A percentile compares a stretch with the other conserved stretches of the same genome.
phyloP scores from a whole-genome alignment of 2,329 filamentous ascomycete species.

The Microdochium trichocladiopsis region DNA sequence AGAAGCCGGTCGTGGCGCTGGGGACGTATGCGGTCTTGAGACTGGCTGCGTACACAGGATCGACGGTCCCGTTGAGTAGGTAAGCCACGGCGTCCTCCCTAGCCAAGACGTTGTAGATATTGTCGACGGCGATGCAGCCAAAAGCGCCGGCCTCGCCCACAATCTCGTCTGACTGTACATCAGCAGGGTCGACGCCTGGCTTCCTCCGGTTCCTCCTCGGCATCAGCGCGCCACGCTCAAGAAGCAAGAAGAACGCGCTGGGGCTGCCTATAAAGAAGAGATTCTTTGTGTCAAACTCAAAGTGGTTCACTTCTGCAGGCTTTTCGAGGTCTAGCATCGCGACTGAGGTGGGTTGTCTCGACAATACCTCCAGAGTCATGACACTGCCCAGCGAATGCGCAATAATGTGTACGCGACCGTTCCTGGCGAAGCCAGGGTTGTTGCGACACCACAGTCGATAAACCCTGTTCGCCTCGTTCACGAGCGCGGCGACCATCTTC shows the following conservation, averaged over 20 bases:
- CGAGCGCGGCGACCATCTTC: constrained; percentile 87
- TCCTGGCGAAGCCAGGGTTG: constrained; percentile 76
- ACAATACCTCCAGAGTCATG: constrained; percentile 89
- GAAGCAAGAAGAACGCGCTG: constrained; percentile 83
- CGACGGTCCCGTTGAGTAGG: constrained; percentile 83
- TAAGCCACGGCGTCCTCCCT: constrained; percentile 76
- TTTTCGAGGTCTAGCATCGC: constrained; percentile 39
- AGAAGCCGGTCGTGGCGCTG: constrained; percentile 57
- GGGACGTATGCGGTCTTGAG: constrained; percentile 77
- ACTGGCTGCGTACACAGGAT: constrained; percentile 68
- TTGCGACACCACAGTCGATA: constrained; percentile 92
- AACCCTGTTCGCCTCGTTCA: constrained; percentile 89
- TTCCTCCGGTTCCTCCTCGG: constrained; percentile 74
- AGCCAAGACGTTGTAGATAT: constrained; percentile 87
- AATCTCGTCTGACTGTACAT: constrained; percentile 49
- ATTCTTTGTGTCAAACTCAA: constrained; percentile 89
- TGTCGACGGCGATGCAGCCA: constrained; percentile 89
- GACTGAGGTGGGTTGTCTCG: constrained; percentile 72
- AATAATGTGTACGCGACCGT: constrained; percentile 83
- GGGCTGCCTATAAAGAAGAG: constrained; percentile 88
- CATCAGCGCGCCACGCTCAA: constrained; percentile 65
- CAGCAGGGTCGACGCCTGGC: constrained; percentile 61
- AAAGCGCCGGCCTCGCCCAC: constrained; percentile 76
- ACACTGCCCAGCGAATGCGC: constrained; percentile 91
- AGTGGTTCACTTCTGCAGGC: constrained; percentile 47